These are phyloP conservation scores for Pseudozyma tsukubaensis DNA, from an alignment of 1,284 basidiomycete genomes.

Conservation along the genomic window DNA sequence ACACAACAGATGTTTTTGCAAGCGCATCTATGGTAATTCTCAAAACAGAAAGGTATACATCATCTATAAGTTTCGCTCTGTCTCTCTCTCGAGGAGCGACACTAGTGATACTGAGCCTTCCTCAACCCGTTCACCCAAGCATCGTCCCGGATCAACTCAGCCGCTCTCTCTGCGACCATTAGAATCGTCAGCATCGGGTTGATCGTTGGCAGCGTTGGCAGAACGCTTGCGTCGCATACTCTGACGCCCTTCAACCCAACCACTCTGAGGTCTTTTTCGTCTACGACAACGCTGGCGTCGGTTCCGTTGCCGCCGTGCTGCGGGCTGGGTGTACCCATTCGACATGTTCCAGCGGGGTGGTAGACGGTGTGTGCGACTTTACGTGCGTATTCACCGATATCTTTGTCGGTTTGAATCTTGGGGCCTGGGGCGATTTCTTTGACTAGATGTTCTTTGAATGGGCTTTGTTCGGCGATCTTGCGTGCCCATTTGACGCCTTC, in stretches of 20 bases:
- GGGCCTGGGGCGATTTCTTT: conserved; percentile 70
- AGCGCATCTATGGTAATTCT: no score
- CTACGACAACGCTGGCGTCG: conserved; percentile 63
- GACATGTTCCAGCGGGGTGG: conserved; percentile 68
- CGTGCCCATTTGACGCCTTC: conserved; percentile 73
- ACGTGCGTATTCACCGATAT: conserved; percentile 65
- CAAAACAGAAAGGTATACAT: no score
- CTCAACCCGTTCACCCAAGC: conserved; percentile 57
- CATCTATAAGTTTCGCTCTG: background rate
- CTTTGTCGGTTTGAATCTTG: conserved; percentile 63
- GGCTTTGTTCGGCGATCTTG: conserved; percentile 70
- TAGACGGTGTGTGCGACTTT: conserved; percentile 69
- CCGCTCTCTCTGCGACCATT: conserved; percentile 66
- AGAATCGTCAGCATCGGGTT: conserved; percentile 61
- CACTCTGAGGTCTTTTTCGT: conserved; percentile 62
- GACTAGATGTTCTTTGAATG: conserved; percentile 69
- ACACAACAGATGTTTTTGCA: no score
- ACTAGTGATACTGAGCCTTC: conserved; percentile 26
- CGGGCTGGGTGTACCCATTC: conserved; percentile 64
- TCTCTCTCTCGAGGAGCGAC: background rate
- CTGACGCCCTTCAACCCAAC: conserved; percentile 63
- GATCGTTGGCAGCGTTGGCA: conserved; percentile 67
- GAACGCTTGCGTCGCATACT: conserved; percentile 65
- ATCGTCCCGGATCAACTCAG: conserved; percentile 64
- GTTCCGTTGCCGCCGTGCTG: conserved; percentile 23